A percentile compares a stretch with the other conserved stretches of the same genome.
Conservation (phyloP, 768 basidiomycete genomes). For the Roridomyces roridus region DNA sequence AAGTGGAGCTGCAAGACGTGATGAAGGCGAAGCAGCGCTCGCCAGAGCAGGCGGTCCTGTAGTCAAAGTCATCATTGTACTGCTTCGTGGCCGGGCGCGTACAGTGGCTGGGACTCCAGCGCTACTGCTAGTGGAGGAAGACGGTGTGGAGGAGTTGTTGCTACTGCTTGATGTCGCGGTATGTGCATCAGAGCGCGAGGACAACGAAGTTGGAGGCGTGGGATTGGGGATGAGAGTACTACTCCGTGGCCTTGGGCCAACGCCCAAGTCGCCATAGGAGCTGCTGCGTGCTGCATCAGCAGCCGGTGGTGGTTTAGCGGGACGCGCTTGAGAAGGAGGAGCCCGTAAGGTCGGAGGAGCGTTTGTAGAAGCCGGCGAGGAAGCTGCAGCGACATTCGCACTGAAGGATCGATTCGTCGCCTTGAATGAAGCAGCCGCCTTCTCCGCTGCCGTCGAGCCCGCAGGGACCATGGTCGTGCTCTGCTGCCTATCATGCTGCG, state of each 20-base stretch:
- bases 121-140: constrained; percentile 11
- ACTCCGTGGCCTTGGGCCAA: constrained; percentile 42
- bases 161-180: constrained; percentile 9
- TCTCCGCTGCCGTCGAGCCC: too few species aligned
- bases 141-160: constrained; percentile 13
- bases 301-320: background rate
- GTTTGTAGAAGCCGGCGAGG: too few species aligned
- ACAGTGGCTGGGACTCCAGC: too few species aligned
- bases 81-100: constrained; percentile 41
- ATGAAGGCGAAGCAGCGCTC: too few species aligned
- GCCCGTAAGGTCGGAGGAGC: too few species aligned
- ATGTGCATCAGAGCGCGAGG: constrained; percentile 24
- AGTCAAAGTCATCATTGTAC: constrained; percentile 45
- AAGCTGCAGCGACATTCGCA: too few species aligned
- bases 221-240: constrained; percentile 44
- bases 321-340: too few species aligned
- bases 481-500: constrained; percentile 34
- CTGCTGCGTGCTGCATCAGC: too few species aligned
- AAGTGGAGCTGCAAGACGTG: too few species aligned
- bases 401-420: too few species aligned
- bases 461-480: constrained; percentile 6
- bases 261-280: constrained; percentile 1
- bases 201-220: too few species aligned
- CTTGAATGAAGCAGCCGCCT: background rate
- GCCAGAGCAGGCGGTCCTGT: too few species aligned